Conservation (phyloP, 2,329 filamentous ascomycete genomes). For the Pseudogymnoascus sp. region DNA sequence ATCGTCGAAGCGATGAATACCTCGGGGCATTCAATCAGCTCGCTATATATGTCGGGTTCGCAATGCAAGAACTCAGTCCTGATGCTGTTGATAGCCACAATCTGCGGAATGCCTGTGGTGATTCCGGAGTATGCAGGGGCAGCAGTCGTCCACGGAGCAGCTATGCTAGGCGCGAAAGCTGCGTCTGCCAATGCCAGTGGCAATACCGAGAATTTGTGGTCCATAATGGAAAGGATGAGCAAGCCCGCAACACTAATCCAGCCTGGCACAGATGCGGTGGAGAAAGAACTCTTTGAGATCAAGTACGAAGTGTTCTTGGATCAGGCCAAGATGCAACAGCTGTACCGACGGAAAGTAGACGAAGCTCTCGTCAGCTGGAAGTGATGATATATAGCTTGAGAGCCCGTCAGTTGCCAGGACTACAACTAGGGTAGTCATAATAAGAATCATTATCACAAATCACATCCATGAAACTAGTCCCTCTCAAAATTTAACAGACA, state of each 20-base stretch:
- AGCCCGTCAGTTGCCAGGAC: not conserved
- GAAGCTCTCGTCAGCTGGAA: slow-evolving; percentile 40
- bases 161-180: slow-evolving; percentile 97
- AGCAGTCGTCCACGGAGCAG: slow-evolving; percentile 90
- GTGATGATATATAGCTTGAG: not conserved
- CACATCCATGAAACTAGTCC: not conserved
- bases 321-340: slow-evolving; percentile 77
- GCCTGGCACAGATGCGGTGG: slow-evolving; percentile 60
- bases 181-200: slow-evolving; percentile 71
- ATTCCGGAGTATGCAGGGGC: slow-evolving; percentile 92
- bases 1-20: slow-evolving; percentile 93
- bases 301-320: slow-evolving; percentile 97
- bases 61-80: slow-evolving; percentile 94
- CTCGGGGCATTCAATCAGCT: slow-evolving; percentile 75
- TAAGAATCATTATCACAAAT: not conserved
- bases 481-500: not conserved
- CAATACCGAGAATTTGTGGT: slow-evolving; percentile 81
- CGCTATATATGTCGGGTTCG: slow-evolving; percentile 95
- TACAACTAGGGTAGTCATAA: not conserved
- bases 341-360: slow-evolving; percentile 73
- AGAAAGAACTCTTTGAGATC: slow-evolving; percentile 71
- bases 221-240: slow-evolving; percentile 96
- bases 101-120: slow-evolving; percentile 84
- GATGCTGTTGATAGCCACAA: slow-evolving; percentile 84
- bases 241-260: slow-evolving; percentile 80